phyloP scores from a whole-genome alignment of 1,139 yeast genomes.

The Yamadazyma songkhlaensis region DNA sequence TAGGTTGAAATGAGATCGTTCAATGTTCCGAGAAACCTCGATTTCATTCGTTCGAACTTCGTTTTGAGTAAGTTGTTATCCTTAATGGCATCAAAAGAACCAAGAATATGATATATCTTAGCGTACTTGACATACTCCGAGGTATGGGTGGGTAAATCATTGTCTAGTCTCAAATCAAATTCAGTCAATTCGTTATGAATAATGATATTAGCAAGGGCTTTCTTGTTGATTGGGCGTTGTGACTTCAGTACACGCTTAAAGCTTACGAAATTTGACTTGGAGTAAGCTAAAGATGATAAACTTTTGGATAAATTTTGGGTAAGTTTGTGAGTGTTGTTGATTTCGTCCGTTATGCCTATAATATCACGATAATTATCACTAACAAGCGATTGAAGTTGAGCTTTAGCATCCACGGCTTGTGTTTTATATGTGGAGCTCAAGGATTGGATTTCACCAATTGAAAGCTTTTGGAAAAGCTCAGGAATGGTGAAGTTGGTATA shows the following conservation, averaged over 20 bases:
- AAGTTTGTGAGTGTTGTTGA: conserved; percentile 49
- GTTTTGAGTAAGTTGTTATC: conserved; percentile 14
- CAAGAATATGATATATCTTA: conserved; percentile 33
- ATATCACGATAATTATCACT: conserved; percentile 68
- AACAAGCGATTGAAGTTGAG: conserved; percentile 55
- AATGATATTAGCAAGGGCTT: conserved; percentile 15
- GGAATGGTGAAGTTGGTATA: conserved; percentile 20
- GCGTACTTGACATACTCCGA: conserved; percentile 33
- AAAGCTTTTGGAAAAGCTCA: conserved; percentile 32
- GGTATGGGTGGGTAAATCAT: conserved; percentile 20
- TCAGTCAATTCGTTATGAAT: conserved; percentile 10
- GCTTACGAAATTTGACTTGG: conserved; percentile 26
- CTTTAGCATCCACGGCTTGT: conserved; percentile 20
- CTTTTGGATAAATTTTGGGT: conserved; percentile 28
- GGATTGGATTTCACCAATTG: conserved; percentile 34
- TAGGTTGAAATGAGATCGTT: conserved; percentile 25
- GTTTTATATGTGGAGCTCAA: conserved; percentile 28
- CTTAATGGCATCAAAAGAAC: conserved; percentile 18
- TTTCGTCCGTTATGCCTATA: conserved; percentile 66
- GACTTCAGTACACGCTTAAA: conserved; percentile 15
- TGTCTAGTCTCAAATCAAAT: conserved; percentile 15
- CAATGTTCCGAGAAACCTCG: conserved; percentile 22
- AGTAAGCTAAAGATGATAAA: conserved; percentile 33
- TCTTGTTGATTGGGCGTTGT: conserved; percentile 10
- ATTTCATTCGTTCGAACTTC: conserved; percentile 23